These are phyloP conservation scores for Gigaspora rosea DNA, from an alignment of 192 early-diverging fungal species.

Conservation along the genomic window DNA sequence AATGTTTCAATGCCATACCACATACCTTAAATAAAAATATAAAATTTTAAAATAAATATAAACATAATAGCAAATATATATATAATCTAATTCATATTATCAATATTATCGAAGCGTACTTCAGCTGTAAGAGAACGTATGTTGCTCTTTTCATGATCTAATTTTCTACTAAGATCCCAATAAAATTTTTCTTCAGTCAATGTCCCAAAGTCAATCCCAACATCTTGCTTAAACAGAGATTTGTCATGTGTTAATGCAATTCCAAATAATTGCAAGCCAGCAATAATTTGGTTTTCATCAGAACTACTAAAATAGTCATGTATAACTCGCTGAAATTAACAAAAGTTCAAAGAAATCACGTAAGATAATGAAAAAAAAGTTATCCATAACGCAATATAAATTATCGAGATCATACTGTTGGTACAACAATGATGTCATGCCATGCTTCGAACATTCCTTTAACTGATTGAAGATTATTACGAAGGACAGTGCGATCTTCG, in stretches of 20 bases:
- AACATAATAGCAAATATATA: too few species aligned
- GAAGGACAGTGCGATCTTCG: slow-evolving; percentile 36
- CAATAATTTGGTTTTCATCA: slow-evolving; percentile 47
- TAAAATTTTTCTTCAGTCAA: slow-evolving; percentile 48
- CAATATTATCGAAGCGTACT: slow-evolving; percentile 24
- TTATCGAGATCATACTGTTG: slow-evolving; percentile 53
- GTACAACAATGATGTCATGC: slow-evolving; percentile 57
- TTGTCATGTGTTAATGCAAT: slow-evolving; percentile 58
- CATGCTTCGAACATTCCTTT: slow-evolving; percentile 67
- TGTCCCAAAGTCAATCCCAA: slow-evolving; percentile 42
- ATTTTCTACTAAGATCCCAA: slow-evolving; percentile 43
- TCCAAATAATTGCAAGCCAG: slow-evolving; percentile 62
- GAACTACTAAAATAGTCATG: slow-evolving; percentile 46
- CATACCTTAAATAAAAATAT: slow-evolving; percentile 1
- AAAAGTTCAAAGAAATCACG: background rate
- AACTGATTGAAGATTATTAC: slow-evolving; percentile 62
- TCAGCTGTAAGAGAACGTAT: slow-evolving; percentile 62
- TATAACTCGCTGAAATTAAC: slow-evolving; percentile 42
- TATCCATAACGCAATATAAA: background rate
- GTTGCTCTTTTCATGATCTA: slow-evolving; percentile 39
- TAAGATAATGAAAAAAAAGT: too few species aligned
- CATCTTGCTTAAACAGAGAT: slow-evolving; percentile 45
- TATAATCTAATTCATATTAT: background rate
- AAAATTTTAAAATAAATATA: background rate
- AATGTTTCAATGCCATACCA: background rate